A percentile compares a stretch with the other conserved stretches of the same genome.
phyloP scores from a whole-genome alignment of 306 rosid species.

The Biancaea sappan region DNA sequence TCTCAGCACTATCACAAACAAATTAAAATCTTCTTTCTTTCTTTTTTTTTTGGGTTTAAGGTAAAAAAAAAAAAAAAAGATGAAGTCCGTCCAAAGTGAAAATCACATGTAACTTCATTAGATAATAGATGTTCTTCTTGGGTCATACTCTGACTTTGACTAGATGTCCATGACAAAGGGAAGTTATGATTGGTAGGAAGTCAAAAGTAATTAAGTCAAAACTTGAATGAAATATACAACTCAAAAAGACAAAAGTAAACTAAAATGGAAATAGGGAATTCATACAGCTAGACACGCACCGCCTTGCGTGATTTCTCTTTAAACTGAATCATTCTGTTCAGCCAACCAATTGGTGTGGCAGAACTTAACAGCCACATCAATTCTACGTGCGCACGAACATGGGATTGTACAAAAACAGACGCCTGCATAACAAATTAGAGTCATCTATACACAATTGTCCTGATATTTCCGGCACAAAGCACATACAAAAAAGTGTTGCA shows the following conservation, averaged over 20 bases:
- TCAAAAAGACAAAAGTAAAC: constrained; percentile 13
- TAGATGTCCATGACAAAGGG: constrained; percentile 13
- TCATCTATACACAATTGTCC: constrained; percentile 24
- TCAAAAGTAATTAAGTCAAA: neutral
- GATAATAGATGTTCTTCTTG: neutral
- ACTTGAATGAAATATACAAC: constrained; percentile 18
- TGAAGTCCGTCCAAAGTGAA: constrained; percentile 10
- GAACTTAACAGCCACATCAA: constrained; percentile 96
- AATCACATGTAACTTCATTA: neutral
- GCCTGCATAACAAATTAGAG: constrained; percentile 61
- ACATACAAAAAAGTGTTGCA: constrained; percentile 6
- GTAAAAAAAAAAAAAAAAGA: neutral
- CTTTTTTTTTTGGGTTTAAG: no score
- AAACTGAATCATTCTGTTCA: constrained; percentile 93
- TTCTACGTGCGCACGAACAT: constrained; percentile 93
- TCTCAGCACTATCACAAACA: neutral
- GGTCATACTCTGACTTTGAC: constrained; percentile 10
- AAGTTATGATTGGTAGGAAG: neutral
- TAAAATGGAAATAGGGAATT: constrained; percentile 36
- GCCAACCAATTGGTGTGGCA: constrained; percentile 91
- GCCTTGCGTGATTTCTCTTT: constrained; percentile 97
- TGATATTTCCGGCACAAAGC: constrained; percentile 21
- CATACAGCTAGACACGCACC: constrained; percentile 76
- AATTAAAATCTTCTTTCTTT: neutral
- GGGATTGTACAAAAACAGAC: constrained; percentile 95